Evolutionary conservation across 768 basidiomycete genomes (phyloP), one percentile per base, ranked within the genome.

Genomic region (Leccinum truebloodii): DNA sequence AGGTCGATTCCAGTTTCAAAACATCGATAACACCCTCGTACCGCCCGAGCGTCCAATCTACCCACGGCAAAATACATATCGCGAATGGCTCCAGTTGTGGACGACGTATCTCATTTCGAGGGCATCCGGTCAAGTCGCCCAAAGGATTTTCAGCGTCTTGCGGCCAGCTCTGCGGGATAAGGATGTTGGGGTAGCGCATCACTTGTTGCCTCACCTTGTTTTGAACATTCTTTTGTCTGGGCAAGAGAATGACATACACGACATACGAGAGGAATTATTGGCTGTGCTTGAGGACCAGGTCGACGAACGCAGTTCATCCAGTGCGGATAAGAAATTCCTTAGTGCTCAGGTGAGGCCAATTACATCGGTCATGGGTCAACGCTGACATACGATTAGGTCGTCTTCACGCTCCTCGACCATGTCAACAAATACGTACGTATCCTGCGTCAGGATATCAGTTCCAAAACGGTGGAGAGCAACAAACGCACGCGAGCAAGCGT

Each of bases 51-150:
- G 88, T 63, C 95, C 96, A 3, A 86, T 98, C 58, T 99, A 98
- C 75, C 81, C 84, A 1, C 75, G 76, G 5, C 82, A 87, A 59
- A 68, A 60, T n/a, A 96, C 94, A 0, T 99, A 98, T 74, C 86
- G 95, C 46, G 95, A 98, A 73, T 99, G 97, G 97, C 83, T 98
- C 35, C 94, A 96, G 64, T 71, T 83, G 0, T 98, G 95, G 94
- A 87, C 94, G 2, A 79, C 83, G 10, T 82, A 93, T 71, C 82
- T 99, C 37, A 91, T 98, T 57, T 79, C 83, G 12, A 82, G 79
- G 58, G 86, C 83, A 7, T 81, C 85, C 2, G 85, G 86, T 20
- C 63, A 65, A 3, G 80, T 77, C 54, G 91, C 93, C 14, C 79
- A 80, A 63, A 75, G 70, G 20, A 86, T 98, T 35, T 99, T 98